Evolutionary conservation across 768 basidiomycete genomes (phyloP).

Genomic region (Hemileccinum rubropunctum): DNA sequence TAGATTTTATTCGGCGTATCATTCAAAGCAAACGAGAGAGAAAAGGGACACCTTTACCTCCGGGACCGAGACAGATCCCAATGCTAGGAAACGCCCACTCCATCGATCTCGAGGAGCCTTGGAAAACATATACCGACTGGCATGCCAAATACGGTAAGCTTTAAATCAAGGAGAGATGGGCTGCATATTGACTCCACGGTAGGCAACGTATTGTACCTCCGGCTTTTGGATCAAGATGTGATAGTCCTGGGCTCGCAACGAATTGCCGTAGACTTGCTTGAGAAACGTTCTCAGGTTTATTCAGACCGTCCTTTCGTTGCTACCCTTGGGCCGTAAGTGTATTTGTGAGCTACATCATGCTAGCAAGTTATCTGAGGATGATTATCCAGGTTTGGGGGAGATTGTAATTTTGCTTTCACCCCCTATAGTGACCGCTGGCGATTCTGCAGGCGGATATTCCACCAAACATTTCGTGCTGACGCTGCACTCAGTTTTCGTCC

Average conservation of each 20-base stretch:
- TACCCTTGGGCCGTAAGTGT: constrained; percentile 5
- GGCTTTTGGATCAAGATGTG: constrained; percentile 42
- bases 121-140: constrained; percentile 9
- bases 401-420: constrained; percentile 1
- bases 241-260: constrained; percentile 44
- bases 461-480: constrained; percentile 10
- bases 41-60: constrained; percentile 4
- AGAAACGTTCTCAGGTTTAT: constrained; percentile 43
- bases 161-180: neutral
- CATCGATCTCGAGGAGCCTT: constrained; percentile 1
- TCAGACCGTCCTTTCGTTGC: constrained; percentile 43
- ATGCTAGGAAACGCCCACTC: constrained; percentile 1
- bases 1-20: neutral
- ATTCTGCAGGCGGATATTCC: constrained; percentile 8
- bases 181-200: neutral
- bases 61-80: constrained; percentile 4
- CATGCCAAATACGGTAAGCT: constrained; percentile 5
- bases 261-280: constrained; percentile 44
- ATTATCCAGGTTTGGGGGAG: constrained; percentile 1
- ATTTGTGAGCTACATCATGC: neutral
- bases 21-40: neutral
- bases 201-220: constrained; percentile 46
- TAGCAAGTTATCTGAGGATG: neutral
- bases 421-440: constrained; percentile 13
- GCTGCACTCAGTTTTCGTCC: constrained; percentile 1